A percentile compares a stretch with the other conserved stretches of the same genome.
Conservation (phyloP, 1,139 yeast genomes). For the Suhomyces chickasaworum region DNA sequence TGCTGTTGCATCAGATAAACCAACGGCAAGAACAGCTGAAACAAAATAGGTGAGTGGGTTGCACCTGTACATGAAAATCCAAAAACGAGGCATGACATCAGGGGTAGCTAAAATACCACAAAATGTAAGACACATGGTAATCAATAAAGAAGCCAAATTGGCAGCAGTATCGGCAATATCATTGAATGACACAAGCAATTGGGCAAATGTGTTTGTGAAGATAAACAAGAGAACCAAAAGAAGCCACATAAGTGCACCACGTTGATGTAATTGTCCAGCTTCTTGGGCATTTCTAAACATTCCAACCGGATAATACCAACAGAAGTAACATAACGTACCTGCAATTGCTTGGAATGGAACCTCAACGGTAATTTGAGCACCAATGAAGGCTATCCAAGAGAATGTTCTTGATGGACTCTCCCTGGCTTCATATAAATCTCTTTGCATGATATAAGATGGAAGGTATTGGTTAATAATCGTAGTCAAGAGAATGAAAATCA, state of each 20-base stretch:
- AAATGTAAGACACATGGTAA: conserved; percentile 70
- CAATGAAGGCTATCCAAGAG: conserved; percentile 49
- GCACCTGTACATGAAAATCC: conserved; percentile 62
- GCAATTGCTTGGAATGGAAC: not conserved
- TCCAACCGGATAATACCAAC: conserved; percentile 37
- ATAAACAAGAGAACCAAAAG: conserved; percentile 55
- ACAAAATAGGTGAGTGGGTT: conserved; percentile 69
- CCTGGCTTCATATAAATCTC: conserved; percentile 62
- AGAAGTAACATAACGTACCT: not conserved
- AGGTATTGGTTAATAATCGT: conserved; percentile 70
- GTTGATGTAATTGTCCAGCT: conserved; percentile 29
- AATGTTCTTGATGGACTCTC: conserved; percentile 73
- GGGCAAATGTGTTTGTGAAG: conserved; percentile 66
- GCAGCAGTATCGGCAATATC: conserved; percentile 74
- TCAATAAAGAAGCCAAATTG: conserved; percentile 61
- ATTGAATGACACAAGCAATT: conserved; percentile 59
- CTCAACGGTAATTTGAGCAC: not conserved
- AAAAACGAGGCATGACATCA: conserved; percentile 47
- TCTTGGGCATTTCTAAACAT: conserved; percentile 36
- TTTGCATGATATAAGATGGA: conserved; percentile 68
- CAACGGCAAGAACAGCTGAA: conserved; percentile 54
- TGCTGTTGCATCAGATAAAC: conserved; percentile 52
- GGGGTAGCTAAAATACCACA: conserved; percentile 80
- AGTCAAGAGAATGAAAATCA: conserved; percentile 52
- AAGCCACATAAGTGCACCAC: conserved; percentile 74